Percentiles rank a stretch among this genome's conserved stretches.
phyloP scores from a whole-genome alignment of 306 rosid genomes.

The Citrullus colocynthis region DNA sequence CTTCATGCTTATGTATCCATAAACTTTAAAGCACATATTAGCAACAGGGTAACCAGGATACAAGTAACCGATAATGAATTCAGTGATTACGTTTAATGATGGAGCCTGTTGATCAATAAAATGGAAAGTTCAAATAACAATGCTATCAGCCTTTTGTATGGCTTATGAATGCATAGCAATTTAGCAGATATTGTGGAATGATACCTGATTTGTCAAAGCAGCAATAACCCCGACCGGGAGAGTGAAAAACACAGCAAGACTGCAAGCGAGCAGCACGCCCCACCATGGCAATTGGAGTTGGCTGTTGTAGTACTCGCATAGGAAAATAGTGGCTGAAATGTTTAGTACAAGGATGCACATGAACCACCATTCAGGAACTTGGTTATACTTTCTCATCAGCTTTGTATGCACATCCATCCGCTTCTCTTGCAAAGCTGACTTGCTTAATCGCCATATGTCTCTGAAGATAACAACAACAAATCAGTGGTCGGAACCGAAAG shows the following conservation, averaged over 20 bases:
- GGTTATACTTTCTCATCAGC: slow-evolving; percentile 53
- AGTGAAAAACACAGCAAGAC: slow-evolving; percentile 49
- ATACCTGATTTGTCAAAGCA: slow-evolving; percentile 77
- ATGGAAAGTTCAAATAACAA: neutral
- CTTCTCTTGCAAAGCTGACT: slow-evolving; percentile 54
- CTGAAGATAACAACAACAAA: slow-evolving; percentile 20
- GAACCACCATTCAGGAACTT: slow-evolving; percentile 87
- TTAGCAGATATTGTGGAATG: neutral
- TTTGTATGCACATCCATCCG: slow-evolving; percentile 67
- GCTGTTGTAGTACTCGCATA: slow-evolving; percentile 45
- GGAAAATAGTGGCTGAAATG: slow-evolving; percentile 32
- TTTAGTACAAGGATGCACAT: slow-evolving; percentile 41
- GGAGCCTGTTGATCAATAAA: slow-evolving; percentile 30
- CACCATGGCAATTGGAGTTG: slow-evolving; percentile 80
- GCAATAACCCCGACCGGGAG: slow-evolving; percentile 65
- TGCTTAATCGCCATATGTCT: slow-evolving; percentile 55
- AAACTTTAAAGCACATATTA: slow-evolving; percentile 58
- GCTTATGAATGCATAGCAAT: neutral
- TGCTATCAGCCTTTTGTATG: neutral
- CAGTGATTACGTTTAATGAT: slow-evolving; percentile 55
- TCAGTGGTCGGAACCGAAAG: neutral
- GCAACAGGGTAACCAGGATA: slow-evolving; percentile 89
- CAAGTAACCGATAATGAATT: slow-evolving; percentile 61
- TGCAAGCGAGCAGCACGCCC: slow-evolving; percentile 69
- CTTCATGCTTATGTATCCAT: slow-evolving; percentile 61